These are phyloP conservation scores for Cunninghamia lanceolata DNA, from an alignment of 75 land plant species.

Conservation along the genomic window DNA sequence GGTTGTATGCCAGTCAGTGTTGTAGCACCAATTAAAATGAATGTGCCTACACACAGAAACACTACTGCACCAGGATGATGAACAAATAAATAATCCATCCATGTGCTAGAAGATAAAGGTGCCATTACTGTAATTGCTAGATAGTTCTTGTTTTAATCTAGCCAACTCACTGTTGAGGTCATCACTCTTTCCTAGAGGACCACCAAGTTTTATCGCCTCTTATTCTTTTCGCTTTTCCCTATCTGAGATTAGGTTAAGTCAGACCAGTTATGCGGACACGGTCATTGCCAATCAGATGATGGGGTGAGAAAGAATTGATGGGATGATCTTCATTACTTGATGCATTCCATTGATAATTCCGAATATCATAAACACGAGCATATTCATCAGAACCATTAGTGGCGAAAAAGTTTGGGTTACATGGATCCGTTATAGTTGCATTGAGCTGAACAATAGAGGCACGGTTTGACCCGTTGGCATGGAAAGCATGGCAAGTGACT, in stretches of 20 bases:
- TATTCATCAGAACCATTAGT: slow-evolving; percentile 86
- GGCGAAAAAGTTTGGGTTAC: slow-evolving; percentile 73
- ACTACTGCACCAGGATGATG: slow-evolving; percentile 49
- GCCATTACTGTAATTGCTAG: slow-evolving; percentile 31
- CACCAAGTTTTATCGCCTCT: slow-evolving; percentile 85
- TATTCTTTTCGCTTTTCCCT: slow-evolving; percentile 98
- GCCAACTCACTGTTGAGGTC: slow-evolving; percentile 72
- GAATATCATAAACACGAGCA: slow-evolving; percentile 89
- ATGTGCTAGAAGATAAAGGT: slow-evolving; percentile 24
- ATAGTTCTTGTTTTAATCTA: slow-evolving; percentile 74
- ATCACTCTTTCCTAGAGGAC: slow-evolving; percentile 75
- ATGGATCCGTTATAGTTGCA: slow-evolving; percentile 82
- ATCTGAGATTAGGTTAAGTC: slow-evolving; percentile 84
- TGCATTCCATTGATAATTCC: slow-evolving; percentile 59
- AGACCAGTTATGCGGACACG: slow-evolving; percentile 82
- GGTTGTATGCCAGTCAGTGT: slow-evolving; percentile 45
- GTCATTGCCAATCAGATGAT: slow-evolving; percentile 65
- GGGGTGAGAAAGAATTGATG: slow-evolving; percentile 64
- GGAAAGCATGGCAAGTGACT: slow-evolving; percentile 63
- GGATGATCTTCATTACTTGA: slow-evolving; percentile 54
- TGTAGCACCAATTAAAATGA: slow-evolving; percentile 34
- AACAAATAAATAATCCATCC: slow-evolving; percentile 37
- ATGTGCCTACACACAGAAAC: slow-evolving; percentile 45
- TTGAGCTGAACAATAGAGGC: slow-evolving; percentile 47
- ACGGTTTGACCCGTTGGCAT: slow-evolving; percentile 4